Base-by-base conservation (phyloP, 192 early-diverging fungal species). In the Umbelopsis isabellina region DNA sequence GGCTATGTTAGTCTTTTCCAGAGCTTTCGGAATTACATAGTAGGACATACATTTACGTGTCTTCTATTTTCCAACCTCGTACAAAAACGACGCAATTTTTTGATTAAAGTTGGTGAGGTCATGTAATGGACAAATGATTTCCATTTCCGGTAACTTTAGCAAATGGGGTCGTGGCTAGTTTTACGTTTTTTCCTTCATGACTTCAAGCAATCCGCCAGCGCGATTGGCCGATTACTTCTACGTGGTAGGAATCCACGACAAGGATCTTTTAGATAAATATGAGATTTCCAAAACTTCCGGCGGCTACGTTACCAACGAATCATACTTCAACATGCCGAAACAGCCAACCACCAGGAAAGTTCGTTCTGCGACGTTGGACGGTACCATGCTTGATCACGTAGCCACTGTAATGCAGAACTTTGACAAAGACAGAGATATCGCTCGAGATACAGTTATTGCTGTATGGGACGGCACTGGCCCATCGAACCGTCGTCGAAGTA, bases 191-290 rank as follows among this genome's bases (percentile, higher is more conserved):
- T 41, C 37, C 25, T 25, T 16, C 21, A 61, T 61, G 55, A 35
- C 55, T 27, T 37, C 55, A 61, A n/a, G 27, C 25, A 25, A 13
- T 27, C 49, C 58, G 23, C 22, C 53, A 35, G 33, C 61, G 47
- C 69, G 74, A 7, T 9, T 78, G 30, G 76, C 76, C n/a, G 76
- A 78, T 18, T 78, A 78, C 25, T 78, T 78, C 23, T 78, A 73
- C 66, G 76, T 78, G 16, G 67, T 65, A 1, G 76, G 76, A 27
- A 65, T 78, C 15, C 71, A 73, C 44, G 76, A 78, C 44, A 49
- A 37, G 2, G 46, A 78, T 23, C 6, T 78, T 44, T 35, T 78
- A 27, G 18, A 51, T 11, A 68, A 72, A 6, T 75, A 71, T 35
- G 69, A 75, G 18, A 21, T 50, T 15, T 51, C 61, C 8, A 75